phyloP scores from a whole-genome alignment of 75 land plant species.

The Cupressus sempervirens region DNA sequence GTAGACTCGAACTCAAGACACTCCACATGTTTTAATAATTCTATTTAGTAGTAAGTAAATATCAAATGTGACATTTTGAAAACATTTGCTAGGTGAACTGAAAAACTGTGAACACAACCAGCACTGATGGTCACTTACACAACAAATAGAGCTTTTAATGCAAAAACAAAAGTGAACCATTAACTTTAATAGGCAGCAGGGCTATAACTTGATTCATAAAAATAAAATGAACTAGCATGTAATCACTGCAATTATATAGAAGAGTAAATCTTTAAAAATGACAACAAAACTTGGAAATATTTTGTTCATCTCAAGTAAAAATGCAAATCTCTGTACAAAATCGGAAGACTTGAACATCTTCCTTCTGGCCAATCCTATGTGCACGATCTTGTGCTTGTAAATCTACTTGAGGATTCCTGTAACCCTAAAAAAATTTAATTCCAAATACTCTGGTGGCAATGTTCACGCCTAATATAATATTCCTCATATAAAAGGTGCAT shows the following conservation, averaged over 20 bases:
- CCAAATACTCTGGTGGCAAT: neutral
- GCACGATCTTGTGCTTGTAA: constrained; percentile 99
- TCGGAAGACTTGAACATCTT: constrained; percentile 98
- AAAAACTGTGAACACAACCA: neutral
- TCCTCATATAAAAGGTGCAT: neutral
- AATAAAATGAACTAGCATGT: neutral
- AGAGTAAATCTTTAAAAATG: neutral
- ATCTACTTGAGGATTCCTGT: constrained; percentile 98
- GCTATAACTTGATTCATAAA: neutral
- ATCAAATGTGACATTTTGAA: neutral
- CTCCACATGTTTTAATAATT: too few species aligned
- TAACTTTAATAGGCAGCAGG: neutral
- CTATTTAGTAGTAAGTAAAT: too few species aligned
- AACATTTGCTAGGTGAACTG: neutral
- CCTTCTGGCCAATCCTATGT: constrained; percentile 99
- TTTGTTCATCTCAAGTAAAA: neutral
- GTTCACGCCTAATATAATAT: neutral
- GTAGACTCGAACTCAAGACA: too few species aligned
- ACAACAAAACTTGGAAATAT: neutral
- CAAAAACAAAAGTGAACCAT: neutral
- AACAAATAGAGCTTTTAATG: neutral
- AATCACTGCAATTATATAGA: neutral
- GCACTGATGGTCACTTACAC: neutral
- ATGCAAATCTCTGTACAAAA: constrained; percentile 91
- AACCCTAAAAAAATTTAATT: neutral